phyloP scores from a whole-genome alignment of 176 grass and related monocot genomes.

The Oryza nivara region DNA sequence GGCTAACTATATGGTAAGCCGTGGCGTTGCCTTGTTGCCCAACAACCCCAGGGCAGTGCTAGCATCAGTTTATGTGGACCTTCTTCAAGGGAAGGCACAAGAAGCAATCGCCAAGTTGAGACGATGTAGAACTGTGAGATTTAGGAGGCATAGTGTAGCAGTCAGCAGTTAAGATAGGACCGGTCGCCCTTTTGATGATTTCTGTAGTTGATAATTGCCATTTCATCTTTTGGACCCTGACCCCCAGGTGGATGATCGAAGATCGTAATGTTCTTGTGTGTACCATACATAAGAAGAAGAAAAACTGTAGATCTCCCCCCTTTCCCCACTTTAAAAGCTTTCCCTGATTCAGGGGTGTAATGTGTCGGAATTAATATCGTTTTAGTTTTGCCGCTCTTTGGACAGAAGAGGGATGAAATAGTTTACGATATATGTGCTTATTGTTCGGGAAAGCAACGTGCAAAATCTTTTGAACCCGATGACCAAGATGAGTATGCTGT shows the following conservation, averaged over 20 bases:
- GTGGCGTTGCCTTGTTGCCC: conserved; percentile 54
- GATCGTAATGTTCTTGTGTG: conserved; percentile 46
- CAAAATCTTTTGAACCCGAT: conserved; percentile 6
- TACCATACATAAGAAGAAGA: conserved; percentile 58
- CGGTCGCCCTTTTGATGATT: conserved; percentile 31
- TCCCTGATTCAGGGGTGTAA: conserved; percentile 52
- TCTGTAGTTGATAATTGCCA: conserved; percentile 60
- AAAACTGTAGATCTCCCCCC: conserved; percentile 37
- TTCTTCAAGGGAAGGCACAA: conserved; percentile 71
- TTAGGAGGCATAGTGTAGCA: conserved; percentile 52
- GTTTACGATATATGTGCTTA: conserved; percentile 36
- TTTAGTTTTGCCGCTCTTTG: conserved; percentile 41
- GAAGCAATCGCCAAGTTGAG: conserved; percentile 74
- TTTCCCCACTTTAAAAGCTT: conserved; percentile 29
- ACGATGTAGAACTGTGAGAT: conserved; percentile 76
- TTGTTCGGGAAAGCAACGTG: conserved; percentile 37
- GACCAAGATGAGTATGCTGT: neutral
- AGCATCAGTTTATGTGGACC: conserved; percentile 80
- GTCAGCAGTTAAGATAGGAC: conserved; percentile 48
- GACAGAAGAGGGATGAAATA: conserved; percentile 39
- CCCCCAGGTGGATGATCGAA: conserved; percentile 36
- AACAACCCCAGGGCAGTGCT: conserved; percentile 76
- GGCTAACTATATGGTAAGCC: conserved; percentile 58
- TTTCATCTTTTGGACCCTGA: conserved; percentile 50
- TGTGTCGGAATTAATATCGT: conserved; percentile 39